These are phyloP conservation scores for Elsinoe necatrix DNA, from an alignment of 2,329 filamentous ascomycete species.

Conservation along the genomic window DNA sequence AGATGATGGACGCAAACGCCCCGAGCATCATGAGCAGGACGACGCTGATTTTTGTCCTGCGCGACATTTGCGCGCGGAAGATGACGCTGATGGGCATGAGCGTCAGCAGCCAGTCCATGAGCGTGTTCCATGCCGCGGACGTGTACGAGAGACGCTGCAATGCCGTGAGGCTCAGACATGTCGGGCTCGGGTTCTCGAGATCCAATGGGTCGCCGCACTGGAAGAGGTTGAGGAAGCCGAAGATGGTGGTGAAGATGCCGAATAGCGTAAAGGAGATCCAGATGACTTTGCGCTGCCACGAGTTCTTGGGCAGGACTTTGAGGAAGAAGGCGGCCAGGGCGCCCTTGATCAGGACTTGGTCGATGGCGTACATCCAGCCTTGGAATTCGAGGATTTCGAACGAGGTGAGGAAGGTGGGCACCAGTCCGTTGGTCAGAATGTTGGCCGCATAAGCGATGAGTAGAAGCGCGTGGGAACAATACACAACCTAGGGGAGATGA, in stretches of 20 bases:
- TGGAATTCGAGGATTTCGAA: constrained; percentile 11
- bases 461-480: neutral
- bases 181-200: neutral
- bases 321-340: constrained; percentile 14
- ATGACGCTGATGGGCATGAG: constrained; percentile 35
- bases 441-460: neutral
- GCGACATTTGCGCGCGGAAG: constrained; percentile 34
- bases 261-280: constrained; percentile 4
- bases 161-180: neutral
- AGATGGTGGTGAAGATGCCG: constrained; percentile 7
- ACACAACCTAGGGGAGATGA: neutral
- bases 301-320: constrained; percentile 11
- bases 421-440: neutral
- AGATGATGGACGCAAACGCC: constrained; percentile 22
- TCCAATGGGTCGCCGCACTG: constrained; percentile 13
- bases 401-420: neutral
- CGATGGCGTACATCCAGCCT: constrained; percentile 11
- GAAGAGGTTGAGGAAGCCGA: constrained; percentile 13
- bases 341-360: constrained; percentile 12
- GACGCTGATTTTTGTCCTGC: constrained; percentile 33
- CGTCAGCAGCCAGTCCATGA: constrained; percentile 28
- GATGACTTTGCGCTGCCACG: constrained; percentile 11
- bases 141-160: neutral
- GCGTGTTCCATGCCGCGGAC: neutral
- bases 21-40: constrained; percentile 32